These are phyloP conservation scores for Hypoxylon rubiginosum DNA, from an alignment of 2,329 filamentous ascomycete species.

Conservation along the genomic window DNA sequence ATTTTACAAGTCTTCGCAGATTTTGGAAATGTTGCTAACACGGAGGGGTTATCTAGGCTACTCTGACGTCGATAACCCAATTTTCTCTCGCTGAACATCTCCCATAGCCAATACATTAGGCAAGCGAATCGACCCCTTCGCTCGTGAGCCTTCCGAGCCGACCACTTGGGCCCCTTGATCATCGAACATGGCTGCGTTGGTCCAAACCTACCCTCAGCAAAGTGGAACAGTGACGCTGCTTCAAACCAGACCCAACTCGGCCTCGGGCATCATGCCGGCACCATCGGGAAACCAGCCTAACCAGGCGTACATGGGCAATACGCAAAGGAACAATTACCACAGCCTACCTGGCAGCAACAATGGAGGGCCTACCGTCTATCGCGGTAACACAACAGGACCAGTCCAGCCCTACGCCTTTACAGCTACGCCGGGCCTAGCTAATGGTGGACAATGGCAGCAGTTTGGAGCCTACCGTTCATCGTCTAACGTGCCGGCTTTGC, in stretches of 20 bases:
- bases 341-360: slow-evolving; percentile 63
- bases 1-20: neutral
- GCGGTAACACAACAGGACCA: slow-evolving; percentile 66
- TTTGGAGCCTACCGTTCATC: slow-evolving; percentile 63
- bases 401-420: slow-evolving; percentile 85
- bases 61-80: slow-evolving; percentile 12
- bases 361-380: slow-evolving; percentile 63
- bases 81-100: slow-evolving; percentile 12
- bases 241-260: slow-evolving; percentile 77
- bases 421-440: slow-evolving; percentile 74
- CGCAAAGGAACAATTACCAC: slow-evolving; percentile 65
- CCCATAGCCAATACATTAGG: slow-evolving; percentile 27
- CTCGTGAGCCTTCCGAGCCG: slow-evolving; percentile 38
- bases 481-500: slow-evolving; percentile 58
- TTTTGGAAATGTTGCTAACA: slow-evolving; percentile 23
- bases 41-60: slow-evolving; percentile 3
- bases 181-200: slow-evolving; percentile 80
- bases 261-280: slow-evolving; percentile 69
- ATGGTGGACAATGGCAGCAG: slow-evolving; percentile 66
- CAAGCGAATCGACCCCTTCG: slow-evolving; percentile 35
- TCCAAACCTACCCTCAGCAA: slow-evolving; percentile 84
- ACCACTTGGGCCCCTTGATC: slow-evolving; percentile 32
- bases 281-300: slow-evolving; percentile 63
- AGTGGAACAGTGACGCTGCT: slow-evolving; percentile 80
- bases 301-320: slow-evolving; percentile 65